phyloP scores from a whole-genome alignment of 192 early-diverging fungal genomes.

The Rhizophagus clarus region DNA sequence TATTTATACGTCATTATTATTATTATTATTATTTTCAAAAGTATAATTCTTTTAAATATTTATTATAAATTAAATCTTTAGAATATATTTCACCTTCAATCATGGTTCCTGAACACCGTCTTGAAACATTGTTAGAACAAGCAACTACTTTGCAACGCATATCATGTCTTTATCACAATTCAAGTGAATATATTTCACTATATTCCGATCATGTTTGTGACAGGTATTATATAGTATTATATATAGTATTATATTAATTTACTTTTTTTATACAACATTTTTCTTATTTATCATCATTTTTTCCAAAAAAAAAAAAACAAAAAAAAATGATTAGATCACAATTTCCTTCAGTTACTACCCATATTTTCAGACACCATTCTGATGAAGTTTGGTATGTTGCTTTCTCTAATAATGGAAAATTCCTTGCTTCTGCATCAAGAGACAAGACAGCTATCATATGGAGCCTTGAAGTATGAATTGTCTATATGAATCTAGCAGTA shows the following conservation, averaged over 20 bases:
- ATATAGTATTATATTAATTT: too few relatives aligned
- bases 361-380: conserved; percentile 68
- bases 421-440: conserved; percentile 88
- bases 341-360: conserved; percentile 61
- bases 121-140: conserved; percentile 83
- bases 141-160: conserved; percentile 71
- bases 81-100: conserved; percentile 73
- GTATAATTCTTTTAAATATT: conserved; percentile 3
- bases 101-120: conserved; percentile 88
- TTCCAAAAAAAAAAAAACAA: background rate
- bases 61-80: conserved; percentile 34
- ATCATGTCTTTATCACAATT: conserved; percentile 82
- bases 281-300: conserved; percentile 32
- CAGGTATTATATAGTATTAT: conserved; percentile 53
- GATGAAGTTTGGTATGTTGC: conserved; percentile 97
- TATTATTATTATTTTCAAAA: background rate
- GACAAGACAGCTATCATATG: conserved; percentile 91
- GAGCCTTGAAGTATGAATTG: conserved; percentile 63
- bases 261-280: background rate
- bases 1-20: conserved; percentile 24
- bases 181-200: conserved; percentile 60
- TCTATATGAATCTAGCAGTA: background rate
- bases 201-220: conserved; percentile 76
- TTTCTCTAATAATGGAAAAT: conserved; percentile 87
- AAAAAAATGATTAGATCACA: conserved; percentile 35